Evolutionary conservation across 1,284 basidiomycete genomes (phyloP).

Genomic region (Fomitopsis pinicola): DNA sequence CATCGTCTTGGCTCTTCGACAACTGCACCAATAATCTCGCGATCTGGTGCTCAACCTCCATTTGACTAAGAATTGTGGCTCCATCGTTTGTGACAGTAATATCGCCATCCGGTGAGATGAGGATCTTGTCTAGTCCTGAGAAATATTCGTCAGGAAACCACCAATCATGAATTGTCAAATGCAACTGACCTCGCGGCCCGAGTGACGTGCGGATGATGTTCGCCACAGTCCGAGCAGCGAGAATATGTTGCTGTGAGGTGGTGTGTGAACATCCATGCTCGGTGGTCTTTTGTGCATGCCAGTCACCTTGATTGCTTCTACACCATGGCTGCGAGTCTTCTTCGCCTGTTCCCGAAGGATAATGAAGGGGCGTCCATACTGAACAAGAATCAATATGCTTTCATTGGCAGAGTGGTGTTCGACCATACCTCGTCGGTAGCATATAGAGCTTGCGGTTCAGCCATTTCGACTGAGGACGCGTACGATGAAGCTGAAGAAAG

Average conservation of each 20-base stretch:
- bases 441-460: slow-evolving; percentile 69
- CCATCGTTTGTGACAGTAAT: slow-evolving; percentile 99
- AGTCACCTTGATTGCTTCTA: slow-evolving; percentile 92
- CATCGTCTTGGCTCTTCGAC: slow-evolving; percentile 97
- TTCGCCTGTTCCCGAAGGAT: slow-evolving; percentile 93
- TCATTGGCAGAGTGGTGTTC: neutral
- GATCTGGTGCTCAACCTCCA: slow-evolving; percentile 99
- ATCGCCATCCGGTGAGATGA: slow-evolving; percentile 97
- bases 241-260: slow-evolving; percentile 77
- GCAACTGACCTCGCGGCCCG: slow-evolving; percentile 77
- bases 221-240: slow-evolving; percentile 88
- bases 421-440: slow-evolving; percentile 80
- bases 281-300: neutral
- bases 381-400: slow-evolving; percentile 9
- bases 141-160: neutral
- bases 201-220: slow-evolving; percentile 96
- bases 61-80: slow-evolving; percentile 91
- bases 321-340: slow-evolving; percentile 92
- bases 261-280: neutral
- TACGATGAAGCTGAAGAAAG: neutral
- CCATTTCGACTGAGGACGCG: slow-evolving; percentile 29
- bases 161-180: neutral
- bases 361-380: slow-evolving; percentile 97
- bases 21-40: slow-evolving; percentile 97
- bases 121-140: slow-evolving; percentile 95